A percentile compares a stretch with the other conserved stretches of the same genome.
These are phyloP conservation scores for Coemansia umbellata DNA, from an alignment of 192 early-diverging fungal genomes.

Conservation along the genomic window DNA sequence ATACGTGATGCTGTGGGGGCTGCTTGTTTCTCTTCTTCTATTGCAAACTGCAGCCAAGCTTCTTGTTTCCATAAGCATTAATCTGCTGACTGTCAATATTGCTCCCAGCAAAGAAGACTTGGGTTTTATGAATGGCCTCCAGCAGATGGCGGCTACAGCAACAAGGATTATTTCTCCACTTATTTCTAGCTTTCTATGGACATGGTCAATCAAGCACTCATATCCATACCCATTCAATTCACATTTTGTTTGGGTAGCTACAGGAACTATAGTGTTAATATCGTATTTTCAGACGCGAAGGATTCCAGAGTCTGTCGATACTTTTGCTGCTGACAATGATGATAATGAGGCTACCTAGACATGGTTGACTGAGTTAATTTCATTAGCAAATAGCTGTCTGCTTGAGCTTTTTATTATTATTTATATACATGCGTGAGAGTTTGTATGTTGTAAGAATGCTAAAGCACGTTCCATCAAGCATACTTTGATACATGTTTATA, in stretches of 20 bases:
- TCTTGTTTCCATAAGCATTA: constrained; percentile 2
- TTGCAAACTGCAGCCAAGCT: background rate
- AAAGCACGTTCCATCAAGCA: no score
- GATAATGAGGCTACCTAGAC: no score
- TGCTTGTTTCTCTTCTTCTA: background rate
- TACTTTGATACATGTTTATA: no score
- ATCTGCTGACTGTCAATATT: constrained; percentile 33
- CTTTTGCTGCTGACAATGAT: constrained; percentile 25
- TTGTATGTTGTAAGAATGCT: no score
- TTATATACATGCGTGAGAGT: no score
- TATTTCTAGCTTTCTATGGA: constrained; percentile 17
- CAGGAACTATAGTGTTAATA: background rate
- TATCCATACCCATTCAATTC: constrained; percentile 33
- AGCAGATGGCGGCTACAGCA: constrained; percentile 20
- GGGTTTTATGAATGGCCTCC: constrained; percentile 32
- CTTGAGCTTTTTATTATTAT: no score
- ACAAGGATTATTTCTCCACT: constrained; percentile 22
- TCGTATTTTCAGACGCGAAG: constrained; percentile 2
- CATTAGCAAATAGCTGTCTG: no score
- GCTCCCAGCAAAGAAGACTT: constrained; percentile 24
- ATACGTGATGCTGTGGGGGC: background rate
- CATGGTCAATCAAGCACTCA: constrained; percentile 29
- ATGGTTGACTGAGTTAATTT: no score
- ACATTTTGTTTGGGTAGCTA: constrained; percentile 35
- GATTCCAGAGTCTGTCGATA: constrained; percentile 29